Percentiles rank a stretch among this genome's conserved stretches.
phyloP scores from a whole-genome alignment of 345 rosid genomes.

The Eucalyptus curtisii region DNA sequence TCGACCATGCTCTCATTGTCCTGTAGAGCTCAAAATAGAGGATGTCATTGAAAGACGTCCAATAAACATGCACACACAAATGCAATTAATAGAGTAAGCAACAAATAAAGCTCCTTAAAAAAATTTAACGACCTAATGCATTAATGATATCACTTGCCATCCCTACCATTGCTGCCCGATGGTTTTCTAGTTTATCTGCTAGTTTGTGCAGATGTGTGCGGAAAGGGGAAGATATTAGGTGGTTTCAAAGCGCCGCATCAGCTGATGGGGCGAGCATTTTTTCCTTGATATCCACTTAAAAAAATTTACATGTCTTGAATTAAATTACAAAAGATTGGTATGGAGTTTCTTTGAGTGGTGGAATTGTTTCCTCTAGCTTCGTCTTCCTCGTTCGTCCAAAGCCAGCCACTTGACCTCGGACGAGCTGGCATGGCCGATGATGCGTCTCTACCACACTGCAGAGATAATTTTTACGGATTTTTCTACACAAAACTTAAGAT shows the following conservation, averaged over 20 bases:
- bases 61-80: neutral
- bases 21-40: constrained; percentile 3
- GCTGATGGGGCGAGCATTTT: accelerated
- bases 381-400: neutral
- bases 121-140: no score
- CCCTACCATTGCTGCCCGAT: no score
- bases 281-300: neutral
- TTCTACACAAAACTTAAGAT: no score
- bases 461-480: no score
- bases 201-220: no score
- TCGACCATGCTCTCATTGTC: no score
- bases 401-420: neutral
- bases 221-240: neutral
- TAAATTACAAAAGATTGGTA: neutral
- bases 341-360: neutral
- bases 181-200: no score
- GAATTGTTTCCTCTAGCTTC: neutral
- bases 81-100: neutral
- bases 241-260: neutral
- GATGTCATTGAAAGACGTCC: neutral
- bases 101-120: neutral
- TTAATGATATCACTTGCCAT: no score
- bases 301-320: neutral
- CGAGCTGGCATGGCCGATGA: neutral
- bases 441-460: accelerated